These are phyloP conservation scores for Podila epigama DNA, from an alignment of 192 early-diverging fungal genomes.

Conservation along the genomic window DNA sequence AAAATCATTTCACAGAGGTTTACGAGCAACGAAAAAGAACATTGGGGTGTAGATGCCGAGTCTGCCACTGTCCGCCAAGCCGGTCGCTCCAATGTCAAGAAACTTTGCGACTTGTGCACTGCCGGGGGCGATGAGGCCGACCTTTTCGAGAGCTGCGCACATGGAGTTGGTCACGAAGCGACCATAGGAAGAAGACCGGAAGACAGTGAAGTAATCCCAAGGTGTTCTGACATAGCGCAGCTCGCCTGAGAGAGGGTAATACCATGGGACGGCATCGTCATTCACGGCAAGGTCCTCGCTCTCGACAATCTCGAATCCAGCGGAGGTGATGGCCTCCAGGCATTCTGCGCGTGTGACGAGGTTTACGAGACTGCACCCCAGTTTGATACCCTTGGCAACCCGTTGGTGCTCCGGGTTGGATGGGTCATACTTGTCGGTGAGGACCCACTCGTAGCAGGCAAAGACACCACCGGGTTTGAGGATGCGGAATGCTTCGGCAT, in stretches of 20 bases:
- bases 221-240: slow-evolving; percentile 38
- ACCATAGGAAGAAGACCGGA: slow-evolving; percentile 58
- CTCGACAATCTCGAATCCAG: slow-evolving; percentile 82
- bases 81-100: slow-evolving; percentile 80
- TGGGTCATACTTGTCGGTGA: slow-evolving; percentile 84
- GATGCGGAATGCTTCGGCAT: slow-evolving; percentile 84
- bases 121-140: slow-evolving; percentile 79
- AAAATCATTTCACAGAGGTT: too few species aligned
- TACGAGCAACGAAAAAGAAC: slow-evolving; percentile 79
- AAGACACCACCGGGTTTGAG: slow-evolving; percentile 89
- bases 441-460: slow-evolving; percentile 92
- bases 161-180: slow-evolving; percentile 75
- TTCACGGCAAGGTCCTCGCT: slow-evolving; percentile 64
- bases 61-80: slow-evolving; percentile 80
- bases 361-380: slow-evolving; percentile 22
- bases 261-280: slow-evolving; percentile 66
- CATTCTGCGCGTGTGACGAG: slow-evolving; percentile 17
- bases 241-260: slow-evolving; percentile 64
- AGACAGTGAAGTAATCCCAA: slow-evolving; percentile 38
- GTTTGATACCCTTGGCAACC: slow-evolving; percentile 83
- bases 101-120: slow-evolving; percentile 79
- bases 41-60: slow-evolving; percentile 89
- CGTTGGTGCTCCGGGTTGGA: slow-evolving; percentile 71
- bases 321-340: slow-evolving; percentile 74
- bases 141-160: slow-evolving; percentile 74